Conservation (phyloP, 1,284 basidiomycete genomes). For the Coniophora puteana region DNA sequence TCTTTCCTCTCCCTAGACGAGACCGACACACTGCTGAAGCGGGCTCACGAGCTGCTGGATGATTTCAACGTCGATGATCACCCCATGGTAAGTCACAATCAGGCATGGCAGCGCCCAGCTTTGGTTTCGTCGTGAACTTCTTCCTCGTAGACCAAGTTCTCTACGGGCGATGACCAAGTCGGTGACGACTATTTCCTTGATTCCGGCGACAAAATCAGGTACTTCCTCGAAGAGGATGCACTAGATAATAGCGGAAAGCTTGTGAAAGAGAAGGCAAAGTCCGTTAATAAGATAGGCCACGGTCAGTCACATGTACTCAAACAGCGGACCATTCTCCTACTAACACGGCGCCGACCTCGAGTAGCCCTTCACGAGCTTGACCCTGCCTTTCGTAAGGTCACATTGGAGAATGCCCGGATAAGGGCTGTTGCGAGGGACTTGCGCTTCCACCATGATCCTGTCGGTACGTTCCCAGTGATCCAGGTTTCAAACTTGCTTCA, state of each 20-base stretch:
- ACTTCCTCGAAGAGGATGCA: constrained; percentile 85
- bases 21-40: constrained; percentile 58
- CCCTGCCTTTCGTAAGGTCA: constrained; percentile 73
- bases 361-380: constrained; percentile 84
- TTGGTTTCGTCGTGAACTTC: background rate
- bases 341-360: background rate
- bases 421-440: constrained; percentile 69
- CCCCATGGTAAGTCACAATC: constrained; percentile 57
- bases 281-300: constrained; percentile 84
- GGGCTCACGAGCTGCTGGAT: constrained; percentile 71
- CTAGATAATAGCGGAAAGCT: constrained; percentile 61
- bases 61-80: constrained; percentile 78
- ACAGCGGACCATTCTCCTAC: too few species aligned
- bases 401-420: constrained; percentile 71
- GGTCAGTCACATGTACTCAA: constrained; percentile 48
- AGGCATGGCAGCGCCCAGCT: background rate
- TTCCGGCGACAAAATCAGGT: constrained; percentile 90
- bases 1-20: constrained; percentile 64
- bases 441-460: constrained; percentile 78
- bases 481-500: background rate
- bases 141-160: constrained; percentile 82
- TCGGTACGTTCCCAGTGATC: constrained; percentile 43
- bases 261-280: constrained; percentile 71
- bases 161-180: constrained; percentile 75
- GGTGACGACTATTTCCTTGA: constrained; percentile 92